Base-by-base conservation (phyloP, 2,329 filamentous ascomycete genomes). In the Calonectria hongkongensis region DNA sequence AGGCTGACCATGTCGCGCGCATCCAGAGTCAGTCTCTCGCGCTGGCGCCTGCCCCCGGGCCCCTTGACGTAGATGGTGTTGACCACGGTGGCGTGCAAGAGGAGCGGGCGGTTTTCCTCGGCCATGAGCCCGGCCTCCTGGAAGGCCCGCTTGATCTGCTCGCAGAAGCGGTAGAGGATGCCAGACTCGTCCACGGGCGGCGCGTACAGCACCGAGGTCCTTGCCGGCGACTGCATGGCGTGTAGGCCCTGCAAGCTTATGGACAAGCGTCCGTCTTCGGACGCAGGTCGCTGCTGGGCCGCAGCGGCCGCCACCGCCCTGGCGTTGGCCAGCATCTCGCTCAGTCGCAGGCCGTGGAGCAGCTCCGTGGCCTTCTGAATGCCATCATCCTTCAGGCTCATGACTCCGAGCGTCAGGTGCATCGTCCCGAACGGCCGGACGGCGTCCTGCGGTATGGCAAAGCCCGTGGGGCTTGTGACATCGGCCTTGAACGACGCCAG, bases 361-460 rank as follows among this genome's bases (percentile, higher is more conserved):
- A 88, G 73, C 45, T 82, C 82, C 16, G 84, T 79, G 2, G 89
- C 88, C 47, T 78, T 82, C 4, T 84, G 84, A 8, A 90, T 75
- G 5, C 89, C 86, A 3, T 86, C 83, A 2, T 85, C 87, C 3
- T 87, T 84, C 12, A 98, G 88, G 75, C 90, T 93, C 94, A 98
- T 96, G 1, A 97, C 94, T 0, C 95, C 96, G 0, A 98, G 87
- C 0, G 96, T 98, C 3, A 98, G 86, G 83, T 98, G 96, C 60
- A 98, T 84, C 1, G 95, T 95, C 0, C 94, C 94, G 0, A 94
- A 84, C 0, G 95, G 95, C 33, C 95, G 88, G 64, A 98, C 86
- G 2, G 95, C 95, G 68, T 89, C 89, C 39, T 86, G 82, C 0
- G 94, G 93, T 12, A 96, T 85, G 7, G 86, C 86, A 72, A 85